phyloP scores from a whole-genome alignment of 345 rosid genomes.

The Anacardium occidentale region DNA sequence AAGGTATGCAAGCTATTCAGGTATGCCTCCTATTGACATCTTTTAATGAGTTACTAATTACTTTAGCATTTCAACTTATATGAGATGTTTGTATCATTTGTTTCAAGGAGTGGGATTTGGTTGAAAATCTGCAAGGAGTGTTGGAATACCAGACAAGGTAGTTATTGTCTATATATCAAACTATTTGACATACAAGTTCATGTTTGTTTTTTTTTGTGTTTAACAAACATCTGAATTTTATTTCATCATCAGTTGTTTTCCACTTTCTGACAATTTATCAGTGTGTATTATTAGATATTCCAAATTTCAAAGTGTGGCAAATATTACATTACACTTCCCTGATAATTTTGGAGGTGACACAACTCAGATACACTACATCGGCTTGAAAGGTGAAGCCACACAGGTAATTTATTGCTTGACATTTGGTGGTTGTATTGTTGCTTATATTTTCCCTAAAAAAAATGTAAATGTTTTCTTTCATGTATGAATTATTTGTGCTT shows the following conservation, averaged over 20 bases:
- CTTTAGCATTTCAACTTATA: conserved; percentile 4
- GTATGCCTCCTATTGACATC: conserved; percentile 35
- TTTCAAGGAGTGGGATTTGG: conserved; percentile 87
- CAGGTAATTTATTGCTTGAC: conserved; percentile 48
- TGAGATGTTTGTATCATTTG: conserved; percentile 15
- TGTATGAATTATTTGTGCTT: neutral
- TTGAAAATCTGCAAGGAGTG: conserved; percentile 77
- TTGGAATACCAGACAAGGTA: conserved; percentile 90
- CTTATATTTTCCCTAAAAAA: neutral
- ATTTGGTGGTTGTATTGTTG: conserved; percentile 7
- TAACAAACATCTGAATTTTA: neutral
- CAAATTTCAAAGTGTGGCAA: conserved; percentile 84
- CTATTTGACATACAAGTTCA: neutral
- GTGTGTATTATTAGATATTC: conserved; percentile 54
- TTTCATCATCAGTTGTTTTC: conserved; percentile 11
- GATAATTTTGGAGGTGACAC: conserved; percentile 81
- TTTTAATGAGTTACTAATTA: conserved; percentile 7
- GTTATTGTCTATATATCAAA: neutral
- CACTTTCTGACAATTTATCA: conserved; percentile 11
- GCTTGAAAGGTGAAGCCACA: conserved; percentile 97
- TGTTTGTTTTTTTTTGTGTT: neutral
- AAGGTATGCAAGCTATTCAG: conserved; percentile 91
- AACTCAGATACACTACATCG: conserved; percentile 78
- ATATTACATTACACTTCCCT: conserved; percentile 95
- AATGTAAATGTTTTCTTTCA: neutral